phyloP scores from a whole-genome alignment of 306 rosid species.

The Dicorynia guianensis region DNA sequence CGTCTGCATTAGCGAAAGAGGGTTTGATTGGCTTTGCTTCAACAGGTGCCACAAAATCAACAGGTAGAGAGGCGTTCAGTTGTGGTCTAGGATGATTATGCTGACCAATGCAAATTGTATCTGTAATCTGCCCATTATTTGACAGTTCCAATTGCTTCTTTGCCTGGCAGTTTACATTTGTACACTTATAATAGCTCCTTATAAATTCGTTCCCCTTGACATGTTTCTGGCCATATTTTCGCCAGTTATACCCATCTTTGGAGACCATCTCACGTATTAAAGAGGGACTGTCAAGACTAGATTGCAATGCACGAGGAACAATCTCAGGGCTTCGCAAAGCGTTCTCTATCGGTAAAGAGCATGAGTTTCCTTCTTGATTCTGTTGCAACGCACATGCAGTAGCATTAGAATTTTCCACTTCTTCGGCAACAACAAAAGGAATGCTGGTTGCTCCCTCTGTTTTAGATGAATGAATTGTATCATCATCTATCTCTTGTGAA shows the following conservation, averaged over 20 bases:
- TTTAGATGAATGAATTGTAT: constrained; percentile 41
- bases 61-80: constrained; percentile 50
- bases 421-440: constrained; percentile 34
- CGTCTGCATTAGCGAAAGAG: constrained; percentile 51
- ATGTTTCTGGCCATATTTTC: constrained; percentile 92
- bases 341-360: constrained; percentile 49
- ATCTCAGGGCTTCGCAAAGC: constrained; percentile 50
- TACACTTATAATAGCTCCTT: constrained; percentile 89
- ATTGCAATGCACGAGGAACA: constrained; percentile 34
- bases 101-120: constrained; percentile 73
- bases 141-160: constrained; percentile 80
- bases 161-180: constrained; percentile 75
- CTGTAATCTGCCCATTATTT: constrained; percentile 64
- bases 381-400: constrained; percentile 45
- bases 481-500: constrained; percentile 45
- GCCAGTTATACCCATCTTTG: constrained; percentile 91
- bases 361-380: constrained; percentile 55
- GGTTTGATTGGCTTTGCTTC: constrained; percentile 52
- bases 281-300: constrained; percentile 58
- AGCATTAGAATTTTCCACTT: constrained; percentile 47
- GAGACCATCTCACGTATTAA: constrained; percentile 67
- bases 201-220: constrained; percentile 80
- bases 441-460: constrained; percentile 41
- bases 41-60: constrained; percentile 54
- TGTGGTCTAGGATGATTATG: constrained; percentile 83